These are phyloP conservation scores for Inga leiocalycina DNA, from an alignment of 306 rosid species.

Conservation along the genomic window DNA sequence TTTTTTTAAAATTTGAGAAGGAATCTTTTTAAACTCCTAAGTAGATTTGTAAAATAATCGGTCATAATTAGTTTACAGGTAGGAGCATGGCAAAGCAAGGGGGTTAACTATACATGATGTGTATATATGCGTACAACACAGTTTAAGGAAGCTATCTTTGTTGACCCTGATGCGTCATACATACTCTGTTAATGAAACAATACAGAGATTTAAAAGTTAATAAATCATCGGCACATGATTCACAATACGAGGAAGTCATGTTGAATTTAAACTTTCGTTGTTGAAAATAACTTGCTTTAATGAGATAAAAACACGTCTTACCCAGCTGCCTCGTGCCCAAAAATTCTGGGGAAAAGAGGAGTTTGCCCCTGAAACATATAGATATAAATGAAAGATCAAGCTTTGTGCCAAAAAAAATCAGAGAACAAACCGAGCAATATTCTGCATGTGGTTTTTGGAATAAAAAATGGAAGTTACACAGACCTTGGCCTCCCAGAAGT, in stretches of 20 bases:
- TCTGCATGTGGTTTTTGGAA: background rate
- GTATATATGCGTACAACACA: no score
- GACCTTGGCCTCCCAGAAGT: slow-evolving; percentile 60
- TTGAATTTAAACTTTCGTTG: background rate
- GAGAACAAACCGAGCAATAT: background rate
- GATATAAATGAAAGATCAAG: background rate
- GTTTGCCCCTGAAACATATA: background rate
- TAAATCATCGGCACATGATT: background rate
- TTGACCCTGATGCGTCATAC: background rate
- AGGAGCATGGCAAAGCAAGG: background rate
- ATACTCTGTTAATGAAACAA: background rate
- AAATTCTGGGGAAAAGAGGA: slow-evolving; percentile 8
- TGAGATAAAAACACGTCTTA: background rate
- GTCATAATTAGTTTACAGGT: background rate
- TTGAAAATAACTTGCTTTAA: background rate
- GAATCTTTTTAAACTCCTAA: background rate
- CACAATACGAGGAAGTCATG: background rate
- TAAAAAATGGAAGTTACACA: background rate
- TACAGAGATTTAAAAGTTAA: no score
- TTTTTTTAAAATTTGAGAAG: background rate
- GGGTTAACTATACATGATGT: no score
- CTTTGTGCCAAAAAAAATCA: background rate
- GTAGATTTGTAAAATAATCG: no score
- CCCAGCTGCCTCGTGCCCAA: slow-evolving; percentile 17
- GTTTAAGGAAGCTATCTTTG: background rate